These are phyloP conservation scores for Drosera capensis DNA, from an alignment of 148 eudicot species.

Conservation along the genomic window DNA sequence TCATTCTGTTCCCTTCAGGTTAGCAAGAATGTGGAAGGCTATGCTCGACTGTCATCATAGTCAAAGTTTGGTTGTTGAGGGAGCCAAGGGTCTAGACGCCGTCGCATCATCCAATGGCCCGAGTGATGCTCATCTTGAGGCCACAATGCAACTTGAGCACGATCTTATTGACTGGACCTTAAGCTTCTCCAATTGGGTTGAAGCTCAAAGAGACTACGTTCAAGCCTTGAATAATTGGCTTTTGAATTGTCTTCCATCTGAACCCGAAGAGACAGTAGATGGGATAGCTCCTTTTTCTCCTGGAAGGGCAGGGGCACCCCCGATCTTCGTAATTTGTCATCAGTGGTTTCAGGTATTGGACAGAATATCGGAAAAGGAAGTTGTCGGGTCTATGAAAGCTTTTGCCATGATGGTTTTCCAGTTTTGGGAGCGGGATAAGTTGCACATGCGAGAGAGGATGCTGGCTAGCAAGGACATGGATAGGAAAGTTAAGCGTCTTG, in stretches of 20 bases:
- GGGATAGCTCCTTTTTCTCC: conserved; percentile 83
- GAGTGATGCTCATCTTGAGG: conserved; percentile 59
- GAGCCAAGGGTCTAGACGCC: conserved; percentile 60
- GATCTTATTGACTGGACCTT: conserved; percentile 68
- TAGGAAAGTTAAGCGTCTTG: conserved; percentile 52
- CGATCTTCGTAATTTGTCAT: conserved; percentile 66
- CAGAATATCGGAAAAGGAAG: conserved; percentile 69
- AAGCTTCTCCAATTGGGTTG: conserved; percentile 63
- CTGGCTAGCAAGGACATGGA: conserved; percentile 42
- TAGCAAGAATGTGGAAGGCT: conserved; percentile 74
- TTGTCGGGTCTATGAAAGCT: conserved; percentile 54
- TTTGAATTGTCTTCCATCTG: conserved; percentile 43
- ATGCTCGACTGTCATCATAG: conserved; percentile 84
- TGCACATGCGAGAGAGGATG: conserved; percentile 59
- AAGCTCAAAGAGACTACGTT: conserved; percentile 67
- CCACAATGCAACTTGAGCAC: conserved; percentile 52
- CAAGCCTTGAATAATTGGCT: conserved; percentile 67
- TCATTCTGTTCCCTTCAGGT: conserved; percentile 26
- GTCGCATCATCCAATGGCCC: conserved; percentile 41
- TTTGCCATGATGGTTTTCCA: conserved; percentile 53
- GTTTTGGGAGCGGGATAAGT: conserved; percentile 67
- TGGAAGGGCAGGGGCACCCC: conserved; percentile 82
- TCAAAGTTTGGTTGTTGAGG: conserved; percentile 64
- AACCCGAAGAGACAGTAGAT: conserved; percentile 76
- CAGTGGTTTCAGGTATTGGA: conserved; percentile 87